Evolutionary conservation across 805 yeast species (phyloP).

Genomic region (Suhomyces sp.): DNA sequence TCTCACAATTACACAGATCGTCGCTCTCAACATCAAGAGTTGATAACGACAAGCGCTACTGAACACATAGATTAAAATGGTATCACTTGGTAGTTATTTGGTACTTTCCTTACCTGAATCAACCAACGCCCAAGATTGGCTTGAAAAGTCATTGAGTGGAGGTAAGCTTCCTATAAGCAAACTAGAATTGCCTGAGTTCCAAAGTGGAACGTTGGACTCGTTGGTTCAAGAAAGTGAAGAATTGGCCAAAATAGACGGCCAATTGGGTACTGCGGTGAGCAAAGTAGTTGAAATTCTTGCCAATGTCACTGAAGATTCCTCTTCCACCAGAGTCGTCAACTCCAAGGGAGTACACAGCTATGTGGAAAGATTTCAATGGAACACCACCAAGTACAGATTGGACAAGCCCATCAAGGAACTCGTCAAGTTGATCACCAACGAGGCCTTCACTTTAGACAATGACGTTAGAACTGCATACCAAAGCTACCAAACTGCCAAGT

Average conservation of each 20-base stretch:
- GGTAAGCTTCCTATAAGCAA: conserved; percentile 58
- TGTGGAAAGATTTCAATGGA: conserved; percentile 81
- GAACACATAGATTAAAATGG: conserved; percentile 1
- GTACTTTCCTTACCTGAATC: conserved; percentile 61
- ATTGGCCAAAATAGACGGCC: conserved; percentile 75
- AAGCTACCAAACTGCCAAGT: conserved; percentile 75
- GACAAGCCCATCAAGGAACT: conserved; percentile 81
- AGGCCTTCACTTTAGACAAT: conserved; percentile 77
- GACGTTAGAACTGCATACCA: conserved; percentile 80
- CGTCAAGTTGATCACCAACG: conserved; percentile 65
- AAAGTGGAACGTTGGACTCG: conserved; percentile 92
- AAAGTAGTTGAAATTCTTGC: conserved; percentile 76
- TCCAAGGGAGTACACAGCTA: conserved; percentile 55
- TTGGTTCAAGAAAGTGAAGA: conserved; percentile 91
- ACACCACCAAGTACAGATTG: conserved; percentile 76
- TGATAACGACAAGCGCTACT: neutral
- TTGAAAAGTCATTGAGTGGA: conserved; percentile 51
- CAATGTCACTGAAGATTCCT: conserved; percentile 29
- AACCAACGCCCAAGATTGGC: conserved; percentile 47
- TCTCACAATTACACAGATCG: conserved; percentile 1
- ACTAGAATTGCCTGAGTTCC: conserved; percentile 75
- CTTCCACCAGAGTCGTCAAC: conserved; percentile 34
- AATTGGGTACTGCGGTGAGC: conserved; percentile 61
- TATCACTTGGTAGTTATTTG: conserved; percentile 34
- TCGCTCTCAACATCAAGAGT: neutral